These are phyloP conservation scores for Populus hybrid DNA, from an alignment of 441 rosid genomes.

Conservation along the genomic window DNA sequence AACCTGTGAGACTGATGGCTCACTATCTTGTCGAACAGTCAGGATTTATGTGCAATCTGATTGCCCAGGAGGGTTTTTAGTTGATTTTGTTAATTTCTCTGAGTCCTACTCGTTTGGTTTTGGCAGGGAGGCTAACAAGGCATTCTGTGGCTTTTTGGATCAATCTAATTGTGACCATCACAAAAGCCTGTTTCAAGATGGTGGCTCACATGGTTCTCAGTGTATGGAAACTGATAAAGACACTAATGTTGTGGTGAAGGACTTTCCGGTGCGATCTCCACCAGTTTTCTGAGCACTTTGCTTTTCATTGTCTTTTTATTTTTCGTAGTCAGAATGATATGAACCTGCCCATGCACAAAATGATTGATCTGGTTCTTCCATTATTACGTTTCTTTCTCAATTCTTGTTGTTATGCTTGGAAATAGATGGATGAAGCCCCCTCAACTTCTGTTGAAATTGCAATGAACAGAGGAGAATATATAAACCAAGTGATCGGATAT, in stretches of 20 bases:
- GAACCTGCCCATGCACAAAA: neutral
- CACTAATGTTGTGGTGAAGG: conserved; percentile 16
- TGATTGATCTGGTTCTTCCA: neutral
- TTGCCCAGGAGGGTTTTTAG: neutral
- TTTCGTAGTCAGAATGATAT: neutral
- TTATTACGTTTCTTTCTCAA: neutral
- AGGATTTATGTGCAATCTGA: neutral
- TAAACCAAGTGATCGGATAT: conserved; percentile 16
- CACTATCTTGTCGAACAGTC: neutral
- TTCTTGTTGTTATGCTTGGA: conserved; percentile 15
- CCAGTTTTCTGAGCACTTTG: neutral
- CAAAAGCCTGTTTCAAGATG: conserved; percentile 30
- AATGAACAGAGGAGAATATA: conserved; percentile 27
- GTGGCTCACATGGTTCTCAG: conserved; percentile 25
- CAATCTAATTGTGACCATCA: conserved; percentile 39
- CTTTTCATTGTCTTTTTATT: neutral
- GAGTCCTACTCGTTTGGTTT: conserved; percentile 23
- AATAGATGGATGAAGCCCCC: conserved; percentile 39
- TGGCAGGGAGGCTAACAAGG: conserved; percentile 81
- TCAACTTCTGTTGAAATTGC: conserved; percentile 26
- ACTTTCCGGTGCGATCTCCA: conserved; percentile 18
- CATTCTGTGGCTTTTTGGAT: conserved; percentile 78
- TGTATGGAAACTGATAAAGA: conserved; percentile 27
- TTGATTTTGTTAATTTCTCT: neutral
- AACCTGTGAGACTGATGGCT: neutral